Evolutionary conservation across 331 rosid species (phyloP).

Genomic region (Telfairia occidentalis): DNA sequence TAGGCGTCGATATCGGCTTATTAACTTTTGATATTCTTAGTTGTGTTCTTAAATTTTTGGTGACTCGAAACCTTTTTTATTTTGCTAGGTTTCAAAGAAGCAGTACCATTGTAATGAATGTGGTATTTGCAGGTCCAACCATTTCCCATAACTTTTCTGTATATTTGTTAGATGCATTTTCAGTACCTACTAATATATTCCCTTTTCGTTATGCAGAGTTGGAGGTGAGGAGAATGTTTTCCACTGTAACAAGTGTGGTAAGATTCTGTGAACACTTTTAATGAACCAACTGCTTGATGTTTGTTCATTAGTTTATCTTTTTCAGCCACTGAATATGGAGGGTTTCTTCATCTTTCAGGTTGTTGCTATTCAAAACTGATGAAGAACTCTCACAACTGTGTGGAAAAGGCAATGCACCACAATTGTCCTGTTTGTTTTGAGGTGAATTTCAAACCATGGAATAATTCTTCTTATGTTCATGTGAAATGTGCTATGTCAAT

Average conservation of each 20-base stretch:
- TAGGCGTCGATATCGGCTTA: conserved; percentile 37
- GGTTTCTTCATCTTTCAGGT: conserved; percentile 22
- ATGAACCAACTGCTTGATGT: not conserved
- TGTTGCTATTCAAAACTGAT: conserved; percentile 46
- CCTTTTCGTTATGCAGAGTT: conserved; percentile 26
- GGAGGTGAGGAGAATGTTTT: conserved; percentile 65
- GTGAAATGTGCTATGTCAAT: not conserved
- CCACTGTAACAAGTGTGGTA: conserved; percentile 66
- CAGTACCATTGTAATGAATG: conserved; percentile 85
- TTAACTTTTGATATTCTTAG: not conserved
- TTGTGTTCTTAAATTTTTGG: not conserved
- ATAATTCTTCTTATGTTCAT: not conserved
- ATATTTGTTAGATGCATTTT: not conserved
- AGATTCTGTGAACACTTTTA: not conserved
- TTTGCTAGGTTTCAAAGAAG: conserved; percentile 38
- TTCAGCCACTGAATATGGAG: not conserved
- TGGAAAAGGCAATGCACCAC: conserved; percentile 72
- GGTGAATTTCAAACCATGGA: conserved; percentile 2
- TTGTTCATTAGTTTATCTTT: not conserved
- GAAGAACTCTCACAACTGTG: conserved; percentile 55
- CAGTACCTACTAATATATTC: not conserved
- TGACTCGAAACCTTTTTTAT: not conserved
- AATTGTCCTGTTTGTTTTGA: conserved; percentile 43
- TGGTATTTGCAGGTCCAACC: conserved; percentile 77
- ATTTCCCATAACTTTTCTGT: not conserved